Conservation (phyloP, 805 yeast genomes). For the Teunomyces kruisii region DNA sequence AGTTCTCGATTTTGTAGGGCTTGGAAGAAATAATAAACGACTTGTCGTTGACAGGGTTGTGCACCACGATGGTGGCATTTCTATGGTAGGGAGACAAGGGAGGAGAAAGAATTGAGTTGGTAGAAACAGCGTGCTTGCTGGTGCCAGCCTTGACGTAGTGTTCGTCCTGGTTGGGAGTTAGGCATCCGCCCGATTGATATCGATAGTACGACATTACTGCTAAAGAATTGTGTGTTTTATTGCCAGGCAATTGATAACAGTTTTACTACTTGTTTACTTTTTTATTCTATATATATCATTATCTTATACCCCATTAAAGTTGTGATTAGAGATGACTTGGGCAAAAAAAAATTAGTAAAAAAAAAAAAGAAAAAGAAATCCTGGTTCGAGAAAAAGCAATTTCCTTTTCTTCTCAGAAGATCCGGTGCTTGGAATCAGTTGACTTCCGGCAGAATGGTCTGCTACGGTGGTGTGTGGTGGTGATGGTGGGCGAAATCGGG, state of each 20-base stretch:
- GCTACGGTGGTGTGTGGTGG: too few relatives aligned
- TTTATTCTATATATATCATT: slow-evolving; percentile 3
- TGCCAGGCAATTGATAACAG: not conserved
- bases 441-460: too few relatives aligned
- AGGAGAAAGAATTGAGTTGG: slow-evolving; percentile 25
- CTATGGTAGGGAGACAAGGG: slow-evolving; percentile 24
- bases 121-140: slow-evolving; percentile 3
- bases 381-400: not conserved
- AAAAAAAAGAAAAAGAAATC: not conserved
- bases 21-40: slow-evolving; percentile 8
- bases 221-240: slow-evolving; percentile 3
- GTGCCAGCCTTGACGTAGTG: slow-evolving; percentile 6
- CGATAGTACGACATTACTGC: not conserved
- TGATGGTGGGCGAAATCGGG: not conserved
- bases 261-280: slow-evolving; percentile 3
- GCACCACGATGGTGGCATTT: slow-evolving; percentile 5
- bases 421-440: too few relatives aligned
- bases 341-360: not conserved
- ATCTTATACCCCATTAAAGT: slow-evolving; percentile 5
- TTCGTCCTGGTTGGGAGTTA: slow-evolving; percentile 24
- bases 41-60: slow-evolving; percentile 9
- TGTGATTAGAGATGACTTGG: slow-evolving; percentile 5
- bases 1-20: slow-evolving; percentile 49
- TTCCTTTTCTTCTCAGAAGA: too few relatives aligned
- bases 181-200: slow-evolving; percentile 21